A percentile compares a stretch with the other conserved stretches of the same genome.
phyloP scores from a whole-genome alignment of 2,329 filamentous ascomycete genomes.

The Lasiodiplodia sp. region DNA sequence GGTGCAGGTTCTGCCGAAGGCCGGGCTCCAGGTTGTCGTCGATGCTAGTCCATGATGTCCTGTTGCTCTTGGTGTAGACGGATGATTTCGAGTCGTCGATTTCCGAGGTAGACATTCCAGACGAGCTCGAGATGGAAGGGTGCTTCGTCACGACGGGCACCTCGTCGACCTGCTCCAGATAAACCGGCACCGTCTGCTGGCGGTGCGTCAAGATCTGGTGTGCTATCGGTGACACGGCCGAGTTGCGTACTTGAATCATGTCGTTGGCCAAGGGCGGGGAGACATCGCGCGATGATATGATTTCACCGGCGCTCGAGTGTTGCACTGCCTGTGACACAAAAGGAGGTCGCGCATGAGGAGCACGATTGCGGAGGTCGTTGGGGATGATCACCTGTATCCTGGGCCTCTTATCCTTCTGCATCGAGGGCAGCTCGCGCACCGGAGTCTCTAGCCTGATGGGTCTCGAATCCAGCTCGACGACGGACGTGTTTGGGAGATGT shows the following conservation, averaged over 20 bases:
- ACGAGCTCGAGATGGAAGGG: slow-evolving; percentile 44
- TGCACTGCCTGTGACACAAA: slow-evolving; percentile 34
- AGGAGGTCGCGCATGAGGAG: slow-evolving; percentile 36
- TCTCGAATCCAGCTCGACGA: slow-evolving; percentile 27
- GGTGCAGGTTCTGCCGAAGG: slow-evolving; percentile 34
- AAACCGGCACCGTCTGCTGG: slow-evolving; percentile 23
- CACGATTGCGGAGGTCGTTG: slow-evolving; percentile 39
- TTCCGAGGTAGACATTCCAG: slow-evolving; percentile 41
- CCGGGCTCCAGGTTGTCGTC: slow-evolving; percentile 43
- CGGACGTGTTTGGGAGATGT: slow-evolving; percentile 28
- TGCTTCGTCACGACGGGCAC: slow-evolving; percentile 9
- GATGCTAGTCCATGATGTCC: slow-evolving; percentile 50
- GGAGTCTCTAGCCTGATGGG: slow-evolving; percentile 19
- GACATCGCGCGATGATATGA: slow-evolving; percentile 35
- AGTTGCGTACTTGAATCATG: slow-evolving; percentile 36
- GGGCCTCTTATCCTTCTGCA: slow-evolving; percentile 35
- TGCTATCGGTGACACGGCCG: slow-evolving; percentile 32
- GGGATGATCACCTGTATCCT: slow-evolving; percentile 47
- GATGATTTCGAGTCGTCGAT: slow-evolving; percentile 48
- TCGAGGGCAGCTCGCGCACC: slow-evolving; percentile 27
- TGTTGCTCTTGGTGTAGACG: slow-evolving; percentile 43
- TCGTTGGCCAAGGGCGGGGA: slow-evolving; percentile 41
- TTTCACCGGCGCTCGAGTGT: slow-evolving; percentile 22
- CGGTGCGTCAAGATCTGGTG: slow-evolving; percentile 17
- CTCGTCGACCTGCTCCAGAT: slow-evolving; percentile 18